Conservation (phyloP, 2,329 filamentous ascomycete genomes). For the Aspergillus arachidicola region DNA sequence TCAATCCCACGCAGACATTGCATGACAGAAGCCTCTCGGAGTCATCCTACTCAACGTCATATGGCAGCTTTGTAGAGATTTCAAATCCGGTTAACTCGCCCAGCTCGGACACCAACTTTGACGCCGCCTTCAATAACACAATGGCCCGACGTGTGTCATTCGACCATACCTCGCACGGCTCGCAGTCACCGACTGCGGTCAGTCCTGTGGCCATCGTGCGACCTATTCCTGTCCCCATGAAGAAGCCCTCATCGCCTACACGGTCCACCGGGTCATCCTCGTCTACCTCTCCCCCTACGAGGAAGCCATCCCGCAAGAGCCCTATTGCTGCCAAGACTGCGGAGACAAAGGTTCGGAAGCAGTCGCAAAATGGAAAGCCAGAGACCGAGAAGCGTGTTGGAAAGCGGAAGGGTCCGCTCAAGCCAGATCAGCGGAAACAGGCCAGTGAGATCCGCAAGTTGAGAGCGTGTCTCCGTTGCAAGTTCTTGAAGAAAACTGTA, state of each 20-base stretch:
- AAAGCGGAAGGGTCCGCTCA: constrained; percentile 82
- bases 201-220: constrained; percentile 70
- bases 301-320: constrained; percentile 71
- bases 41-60: constrained; percentile 75
- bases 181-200: constrained; percentile 53
- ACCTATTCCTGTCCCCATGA: constrained; percentile 59
- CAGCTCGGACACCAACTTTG: constrained; percentile 72
- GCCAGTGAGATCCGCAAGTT: constrained; percentile 96
- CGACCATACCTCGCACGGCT: constrained; percentile 47
- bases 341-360: constrained; percentile 81
- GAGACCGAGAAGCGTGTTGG: constrained; percentile 93
- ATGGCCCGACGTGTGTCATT: constrained; percentile 44
- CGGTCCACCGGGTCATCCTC: constrained; percentile 65
- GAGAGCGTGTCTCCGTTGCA: constrained; percentile 90
- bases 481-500: constrained; percentile 94
- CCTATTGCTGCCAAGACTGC: constrained; percentile 77
- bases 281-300: constrained; percentile 65
- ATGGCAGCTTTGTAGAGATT: constrained; percentile 81
- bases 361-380: constrained; percentile 72
- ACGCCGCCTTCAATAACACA: constrained; percentile 51
- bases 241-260: constrained; percentile 56
- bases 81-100: constrained; percentile 81
- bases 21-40: constrained; percentile 87
- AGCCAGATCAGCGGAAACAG: constrained; percentile 93
- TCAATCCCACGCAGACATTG: constrained; percentile 88